Evolutionary conservation across 2,329 filamentous ascomycete genomes (phyloP).

Genomic region (Hortaea sp.): DNA sequence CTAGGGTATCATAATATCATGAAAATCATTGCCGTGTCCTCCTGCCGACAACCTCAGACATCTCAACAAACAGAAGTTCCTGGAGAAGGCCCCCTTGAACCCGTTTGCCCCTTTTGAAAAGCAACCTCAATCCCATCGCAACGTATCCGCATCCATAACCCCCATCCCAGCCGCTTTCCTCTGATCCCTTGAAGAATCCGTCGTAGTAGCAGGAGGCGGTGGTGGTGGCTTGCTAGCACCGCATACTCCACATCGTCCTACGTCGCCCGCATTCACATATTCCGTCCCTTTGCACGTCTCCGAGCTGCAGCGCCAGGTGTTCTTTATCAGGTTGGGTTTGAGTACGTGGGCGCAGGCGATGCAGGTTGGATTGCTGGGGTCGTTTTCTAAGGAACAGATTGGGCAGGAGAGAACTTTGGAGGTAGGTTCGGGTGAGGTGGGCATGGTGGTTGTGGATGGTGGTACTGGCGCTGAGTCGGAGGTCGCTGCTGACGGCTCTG

Average conservation of each 20-base stretch:
- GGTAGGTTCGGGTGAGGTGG: not conserved
- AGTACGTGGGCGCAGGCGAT: constrained; percentile 62
- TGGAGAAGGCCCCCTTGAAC: not conserved
- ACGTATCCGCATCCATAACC: constrained; percentile 17
- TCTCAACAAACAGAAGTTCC: too few relatives aligned
- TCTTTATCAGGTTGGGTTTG: constrained; percentile 40
- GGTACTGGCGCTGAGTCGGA: not conserved
- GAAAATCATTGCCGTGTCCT: too few relatives aligned
- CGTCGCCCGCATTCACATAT: constrained; percentile 62
- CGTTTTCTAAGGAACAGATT: constrained; percentile 61
- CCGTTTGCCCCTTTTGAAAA: not conserved
- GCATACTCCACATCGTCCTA: constrained; percentile 60
- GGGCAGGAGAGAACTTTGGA: constrained; percentile 27
- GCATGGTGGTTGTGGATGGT: not conserved
- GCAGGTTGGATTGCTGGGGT: constrained; percentile 48
- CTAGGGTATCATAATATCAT: too few relatives aligned
- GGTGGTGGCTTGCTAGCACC: constrained; percentile 31
- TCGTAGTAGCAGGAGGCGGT: not conserved
- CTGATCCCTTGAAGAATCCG: not conserved
- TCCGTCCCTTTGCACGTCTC: constrained; percentile 43
- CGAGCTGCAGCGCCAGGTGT: constrained; percentile 56
- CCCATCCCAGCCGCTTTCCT: constrained; percentile 8
- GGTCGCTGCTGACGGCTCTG: not conserved
- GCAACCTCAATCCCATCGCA: constrained; percentile 23
- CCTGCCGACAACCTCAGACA: too few relatives aligned